A percentile compares a stretch with the other conserved stretches of the same genome.
These are phyloP conservation scores for Acacia crassicarpa DNA, from an alignment of 306 rosid genomes.

Conservation along the genomic window DNA sequence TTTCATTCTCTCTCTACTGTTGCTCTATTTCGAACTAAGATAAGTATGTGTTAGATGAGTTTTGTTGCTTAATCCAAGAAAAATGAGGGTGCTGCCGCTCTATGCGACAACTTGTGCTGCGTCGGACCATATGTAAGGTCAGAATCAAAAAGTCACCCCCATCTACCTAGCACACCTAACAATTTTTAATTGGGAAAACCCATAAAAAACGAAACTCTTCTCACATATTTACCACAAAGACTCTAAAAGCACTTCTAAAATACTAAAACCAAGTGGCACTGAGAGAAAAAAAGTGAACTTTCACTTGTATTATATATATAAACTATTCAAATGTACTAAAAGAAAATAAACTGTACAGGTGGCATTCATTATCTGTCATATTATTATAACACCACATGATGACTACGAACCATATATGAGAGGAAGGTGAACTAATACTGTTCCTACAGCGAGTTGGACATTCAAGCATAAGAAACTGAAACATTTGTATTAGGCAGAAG, in stretches of 20 bases:
- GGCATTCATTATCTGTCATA: neutral
- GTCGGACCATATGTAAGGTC: neutral
- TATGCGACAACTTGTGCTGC: neutral
- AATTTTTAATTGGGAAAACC: no score
- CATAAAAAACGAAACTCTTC: no score
- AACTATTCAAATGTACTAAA: neutral
- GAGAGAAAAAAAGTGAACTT: neutral
- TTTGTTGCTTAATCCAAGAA: neutral
- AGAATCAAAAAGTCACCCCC: neutral
- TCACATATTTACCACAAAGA: no score
- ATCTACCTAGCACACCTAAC: neutral
- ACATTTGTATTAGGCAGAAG: constrained; percentile 2
- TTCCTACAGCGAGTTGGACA: constrained; percentile 4
- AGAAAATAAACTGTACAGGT: neutral
- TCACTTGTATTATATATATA: neutral
- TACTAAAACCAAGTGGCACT: no score
- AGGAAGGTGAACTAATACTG: constrained; percentile 1
- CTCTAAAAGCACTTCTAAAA: no score
- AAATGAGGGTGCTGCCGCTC: neutral
- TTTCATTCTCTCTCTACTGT: no score
- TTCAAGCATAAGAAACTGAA: neutral
- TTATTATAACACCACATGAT: neutral
- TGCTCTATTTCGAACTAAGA: no score
- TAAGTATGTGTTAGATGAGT: no score
- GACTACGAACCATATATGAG: neutral